A percentile compares a stretch with the other conserved stretches of the same genome.
Conservation (phyloP, 2,329 filamentous ascomycete species). For the Cephalotrichum gorgonifer region DNA sequence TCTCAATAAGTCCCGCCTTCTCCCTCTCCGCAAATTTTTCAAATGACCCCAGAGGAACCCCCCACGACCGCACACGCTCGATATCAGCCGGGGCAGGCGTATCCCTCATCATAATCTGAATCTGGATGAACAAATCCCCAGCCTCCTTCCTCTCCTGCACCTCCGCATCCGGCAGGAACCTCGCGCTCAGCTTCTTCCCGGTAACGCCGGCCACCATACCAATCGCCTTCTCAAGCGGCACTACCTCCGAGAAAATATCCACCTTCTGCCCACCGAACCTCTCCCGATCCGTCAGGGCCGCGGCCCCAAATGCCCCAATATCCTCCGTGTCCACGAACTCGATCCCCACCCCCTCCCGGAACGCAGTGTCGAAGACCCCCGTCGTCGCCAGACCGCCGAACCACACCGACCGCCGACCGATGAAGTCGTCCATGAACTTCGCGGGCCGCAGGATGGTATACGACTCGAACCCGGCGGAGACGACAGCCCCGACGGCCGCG, state of each 20-base stretch:
- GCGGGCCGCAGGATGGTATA: constrained; percentile 41
- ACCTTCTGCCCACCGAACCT: constrained; percentile 30
- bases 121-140: constrained; percentile 25
- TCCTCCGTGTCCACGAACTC: constrained; percentile 35
- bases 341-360: constrained; percentile 22
- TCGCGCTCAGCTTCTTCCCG: constrained; percentile 22
- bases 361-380: constrained; percentile 25
- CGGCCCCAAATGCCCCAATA: constrained; percentile 32
- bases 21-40: constrained; percentile 30
- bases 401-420: constrained; percentile 27
- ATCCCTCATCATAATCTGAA: constrained; percentile 23
- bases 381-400: constrained; percentile 26
- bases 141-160: constrained; percentile 18
- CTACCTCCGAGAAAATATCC: constrained; percentile 27
- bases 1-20: constrained; percentile 18
- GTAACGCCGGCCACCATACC: constrained; percentile 20
- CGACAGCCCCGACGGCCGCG: constrained; percentile 27
- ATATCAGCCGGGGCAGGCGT: constrained; percentile 25
- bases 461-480: constrained; percentile 22
- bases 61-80: constrained; percentile 22
- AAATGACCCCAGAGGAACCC: constrained; percentile 30
- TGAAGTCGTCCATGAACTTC: constrained; percentile 40
- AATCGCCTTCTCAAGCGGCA: constrained; percentile 24
- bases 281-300: constrained; percentile 28
- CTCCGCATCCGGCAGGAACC: constrained; percentile 30